Evolutionary conservation across 2,329 filamentous ascomycete species (phyloP).

Genomic region (Penicillium palitans): DNA sequence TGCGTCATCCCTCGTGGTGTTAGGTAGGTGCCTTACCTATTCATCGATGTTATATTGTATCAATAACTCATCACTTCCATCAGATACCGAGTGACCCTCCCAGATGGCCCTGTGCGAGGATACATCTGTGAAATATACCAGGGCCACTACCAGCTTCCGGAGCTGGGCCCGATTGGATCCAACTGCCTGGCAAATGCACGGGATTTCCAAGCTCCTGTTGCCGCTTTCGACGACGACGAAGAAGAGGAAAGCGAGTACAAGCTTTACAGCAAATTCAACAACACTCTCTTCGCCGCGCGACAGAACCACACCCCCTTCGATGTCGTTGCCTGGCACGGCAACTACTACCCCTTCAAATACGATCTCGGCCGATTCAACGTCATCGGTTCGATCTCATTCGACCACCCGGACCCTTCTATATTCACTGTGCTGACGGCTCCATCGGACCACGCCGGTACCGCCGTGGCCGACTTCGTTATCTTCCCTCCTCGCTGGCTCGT

Average conservation of each 20-base stretch:
- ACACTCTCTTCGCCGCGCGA: constrained; percentile 63
- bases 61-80: neutral
- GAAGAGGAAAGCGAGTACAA: constrained; percentile 52
- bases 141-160: constrained; percentile 69
- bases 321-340: constrained; percentile 77
- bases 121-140: constrained; percentile 76
- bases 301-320: constrained; percentile 76
- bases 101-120: constrained; percentile 63
- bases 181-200: constrained; percentile 73
- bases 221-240: constrained; percentile 66
- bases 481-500: constrained; percentile 67
- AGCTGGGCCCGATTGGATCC: constrained; percentile 71
- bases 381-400: constrained; percentile 70
- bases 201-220: constrained; percentile 73
- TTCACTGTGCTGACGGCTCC: constrained; percentile 67
- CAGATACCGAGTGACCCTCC: constrained; percentile 66
- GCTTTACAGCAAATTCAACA: constrained; percentile 66
- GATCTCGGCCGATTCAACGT: constrained; percentile 75
- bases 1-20: constrained; percentile 73
- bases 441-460: constrained; percentile 59
- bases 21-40: constrained; percentile 40
- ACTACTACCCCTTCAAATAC: constrained; percentile 80
- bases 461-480: constrained; percentile 65
- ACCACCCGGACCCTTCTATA: constrained; percentile 77
- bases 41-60: too few species aligned